Evolutionary conservation across 2,329 filamentous ascomycete species (phyloP), one percentile per base, ranked within the genome.

Genomic region (Aspergillus udagawae): DNA sequence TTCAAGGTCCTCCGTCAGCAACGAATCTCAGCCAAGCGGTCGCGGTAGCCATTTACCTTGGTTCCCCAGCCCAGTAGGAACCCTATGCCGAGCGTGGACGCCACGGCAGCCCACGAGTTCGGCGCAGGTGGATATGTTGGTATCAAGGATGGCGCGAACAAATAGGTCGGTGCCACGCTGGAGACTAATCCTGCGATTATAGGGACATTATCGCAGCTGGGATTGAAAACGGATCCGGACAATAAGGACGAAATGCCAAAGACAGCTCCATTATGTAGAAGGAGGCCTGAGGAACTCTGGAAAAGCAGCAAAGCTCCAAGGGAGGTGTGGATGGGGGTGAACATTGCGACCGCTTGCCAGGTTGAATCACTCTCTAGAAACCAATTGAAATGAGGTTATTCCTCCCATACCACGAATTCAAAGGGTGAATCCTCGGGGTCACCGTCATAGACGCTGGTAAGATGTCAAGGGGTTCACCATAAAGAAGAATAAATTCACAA

Each of bases 281-380:
- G 77, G 0, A 83, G 72, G 21, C 76, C 74, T 21, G 78, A 78
- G 0, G 80, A 80, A 48, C 78, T 75, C 63, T 81, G 78, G 56
- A 79, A 79, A 51, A 83, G 72, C 53, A 83, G 67, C 12, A 82
- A 52, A 2, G 81, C 80, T 20, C 81, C 81, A 10, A 83, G 64
- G 5, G 77, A 75, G 14, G 81, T 81, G 61, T 82, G 76, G 27
- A 83, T 54, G 0, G 81, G 80, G 0, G 80, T 83, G 62, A 83
- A 83, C 80, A 83, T 82, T 41, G 32, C 49, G 28, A 47, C 23
- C 12, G 20, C 4, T 23, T 23, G 23, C 10, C 21, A 47, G 32
- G 14, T 17, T 17, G 5, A 7, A 38, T 38, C 14, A 17, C 14
- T 38, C 3, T 29, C 32, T 38, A 17, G 14, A 38, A 6, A 17